Base-by-base conservation (phyloP, 176 grass and related monocot genomes). In the Eragrostis curvula region DNA sequence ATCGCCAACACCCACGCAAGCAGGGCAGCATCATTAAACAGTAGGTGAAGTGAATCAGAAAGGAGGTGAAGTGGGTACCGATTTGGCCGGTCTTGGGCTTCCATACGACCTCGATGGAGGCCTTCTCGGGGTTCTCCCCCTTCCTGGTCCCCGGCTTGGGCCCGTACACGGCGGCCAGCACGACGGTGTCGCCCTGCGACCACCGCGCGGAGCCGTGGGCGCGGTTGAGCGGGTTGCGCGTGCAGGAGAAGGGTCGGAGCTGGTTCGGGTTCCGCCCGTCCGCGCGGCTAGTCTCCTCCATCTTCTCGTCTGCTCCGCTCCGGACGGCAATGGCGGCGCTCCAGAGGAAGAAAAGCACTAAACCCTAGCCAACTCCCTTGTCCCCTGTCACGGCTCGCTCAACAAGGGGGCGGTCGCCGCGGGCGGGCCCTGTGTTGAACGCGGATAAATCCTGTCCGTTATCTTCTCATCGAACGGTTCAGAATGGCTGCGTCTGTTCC, bases 51-150 rank as follows among this genome's bases (percentile, higher is more conserved):
- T 7, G 43, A 51, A 66, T 16, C 17, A 30, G 5, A 66, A 43
- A 49, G 39, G 8, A 72, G 46, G 24, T 18, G 24, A 17, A 72
- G 18, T 14, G 12, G 9, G 23, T 88, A 98, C 96, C 96, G 23
- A 77, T 91, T 55, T 98, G 89, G 8, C 90, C 90, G 42, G 89
- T 95, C 88, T 87, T 93, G 71, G 92, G 96, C 73, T 95, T 98
- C 96, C 96, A 98, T 1, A 98, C 88, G 23, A 98, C 93, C 79
- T 95, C 96, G 7, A 98, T 77, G 79, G 88, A 95, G 6, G 90
- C 90, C 81, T 88, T 93, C 89, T 98, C 96, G 25, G 96, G 96
- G 50, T 95, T 90, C 68, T 95, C 96, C 24, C 96, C 93, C 81
- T 95, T 95, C 84, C 84, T 93, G 17, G 90, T 93, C 13, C 90